Evolutionary conservation across 495 filamentous ascomycete species (phyloP).

Genomic region (Rhypophila decipiens): DNA sequence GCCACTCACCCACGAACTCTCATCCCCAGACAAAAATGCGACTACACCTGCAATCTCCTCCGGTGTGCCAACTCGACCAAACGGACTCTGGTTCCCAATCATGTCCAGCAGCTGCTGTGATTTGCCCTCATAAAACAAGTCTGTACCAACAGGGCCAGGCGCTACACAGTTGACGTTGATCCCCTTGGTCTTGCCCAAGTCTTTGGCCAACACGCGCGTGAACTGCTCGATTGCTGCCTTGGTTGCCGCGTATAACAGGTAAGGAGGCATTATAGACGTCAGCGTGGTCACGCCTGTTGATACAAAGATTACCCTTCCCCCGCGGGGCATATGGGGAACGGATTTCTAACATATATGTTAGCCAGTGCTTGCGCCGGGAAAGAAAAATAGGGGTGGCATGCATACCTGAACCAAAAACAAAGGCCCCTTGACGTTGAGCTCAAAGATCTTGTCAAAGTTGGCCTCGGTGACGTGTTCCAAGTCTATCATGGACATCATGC

Average conservation of each 20-base stretch:
- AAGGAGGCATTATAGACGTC: constrained; percentile 46
- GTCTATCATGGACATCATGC: constrained; percentile 44
- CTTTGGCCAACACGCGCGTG: constrained; percentile 56
- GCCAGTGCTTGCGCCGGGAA: background rate
- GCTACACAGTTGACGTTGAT: constrained; percentile 61
- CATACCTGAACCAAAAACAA: constrained; percentile 56
- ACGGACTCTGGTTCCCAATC: constrained; percentile 48
- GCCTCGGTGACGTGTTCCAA: constrained; percentile 53
- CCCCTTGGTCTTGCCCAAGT: constrained; percentile 52
- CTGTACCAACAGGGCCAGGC: constrained; percentile 60
- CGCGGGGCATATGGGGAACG: constrained; percentile 52
- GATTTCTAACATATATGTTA: constrained; percentile 40
- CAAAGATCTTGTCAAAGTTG: constrained; percentile 50
- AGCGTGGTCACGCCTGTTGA: constrained; percentile 45
- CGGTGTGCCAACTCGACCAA: constrained; percentile 49
- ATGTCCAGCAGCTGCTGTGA: constrained; percentile 49
- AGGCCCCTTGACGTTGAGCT: constrained; percentile 62
- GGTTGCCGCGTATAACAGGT: constrained; percentile 55
- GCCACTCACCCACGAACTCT: constrained; percentile 58
- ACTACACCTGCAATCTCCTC: constrained; percentile 57
- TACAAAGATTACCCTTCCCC: constrained; percentile 55
- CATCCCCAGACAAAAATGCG: constrained; percentile 44
- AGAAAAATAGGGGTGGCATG: background rate
- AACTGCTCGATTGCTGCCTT: constrained; percentile 72
- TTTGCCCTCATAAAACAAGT: constrained; percentile 61